These are phyloP conservation scores for Penicillium goetzii DNA, from an alignment of 495 filamentous ascomycete genomes.

Conservation along the genomic window DNA sequence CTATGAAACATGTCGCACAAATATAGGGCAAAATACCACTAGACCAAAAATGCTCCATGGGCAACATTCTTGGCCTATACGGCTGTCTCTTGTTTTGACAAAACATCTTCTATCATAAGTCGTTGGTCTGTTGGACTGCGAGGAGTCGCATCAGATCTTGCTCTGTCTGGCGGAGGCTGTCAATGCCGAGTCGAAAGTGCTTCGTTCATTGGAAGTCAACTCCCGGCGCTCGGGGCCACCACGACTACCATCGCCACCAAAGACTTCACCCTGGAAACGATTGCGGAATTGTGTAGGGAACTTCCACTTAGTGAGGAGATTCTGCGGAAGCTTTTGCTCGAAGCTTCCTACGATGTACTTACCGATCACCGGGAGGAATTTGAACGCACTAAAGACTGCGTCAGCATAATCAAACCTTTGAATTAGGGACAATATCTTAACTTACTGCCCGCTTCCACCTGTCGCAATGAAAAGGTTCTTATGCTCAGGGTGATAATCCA, in stretches of 20 bases:
- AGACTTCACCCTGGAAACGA: slow-evolving; percentile 28
- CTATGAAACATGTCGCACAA: too few relatives aligned
- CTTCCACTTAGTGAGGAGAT: slow-evolving; percentile 45
- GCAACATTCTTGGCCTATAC: too few relatives aligned
- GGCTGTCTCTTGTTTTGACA: too few relatives aligned
- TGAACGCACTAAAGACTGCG: slow-evolving; percentile 39
- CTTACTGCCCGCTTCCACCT: slow-evolving; percentile 74
- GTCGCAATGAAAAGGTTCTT: slow-evolving; percentile 72
- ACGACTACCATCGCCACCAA: slow-evolving; percentile 39
- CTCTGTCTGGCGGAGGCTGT: slow-evolving; percentile 25
- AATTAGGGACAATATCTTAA: not conserved
- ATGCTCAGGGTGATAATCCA: slow-evolving; percentile 69
- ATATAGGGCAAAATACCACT: too few relatives aligned
- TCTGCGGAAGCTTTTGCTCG: slow-evolving; percentile 35
- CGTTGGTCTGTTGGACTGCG: not conserved
- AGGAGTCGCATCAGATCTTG: slow-evolving; percentile 27
- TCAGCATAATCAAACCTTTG: not conserved
- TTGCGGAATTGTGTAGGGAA: slow-evolving; percentile 36
- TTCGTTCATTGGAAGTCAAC: slow-evolving; percentile 26
- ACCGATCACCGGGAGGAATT: slow-evolving; percentile 54
- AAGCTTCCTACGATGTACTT: slow-evolving; percentile 47
- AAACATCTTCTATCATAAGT: not conserved
- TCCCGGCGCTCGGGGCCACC: slow-evolving; percentile 39
- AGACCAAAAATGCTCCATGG: too few relatives aligned
- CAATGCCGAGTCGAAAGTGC: slow-evolving; percentile 25